A percentile compares a stretch with the other conserved stretches of the same genome.
These are phyloP conservation scores for Arthroderma sp. DNA, from an alignment of 2,329 filamentous ascomycete species.

Conservation along the genomic window DNA sequence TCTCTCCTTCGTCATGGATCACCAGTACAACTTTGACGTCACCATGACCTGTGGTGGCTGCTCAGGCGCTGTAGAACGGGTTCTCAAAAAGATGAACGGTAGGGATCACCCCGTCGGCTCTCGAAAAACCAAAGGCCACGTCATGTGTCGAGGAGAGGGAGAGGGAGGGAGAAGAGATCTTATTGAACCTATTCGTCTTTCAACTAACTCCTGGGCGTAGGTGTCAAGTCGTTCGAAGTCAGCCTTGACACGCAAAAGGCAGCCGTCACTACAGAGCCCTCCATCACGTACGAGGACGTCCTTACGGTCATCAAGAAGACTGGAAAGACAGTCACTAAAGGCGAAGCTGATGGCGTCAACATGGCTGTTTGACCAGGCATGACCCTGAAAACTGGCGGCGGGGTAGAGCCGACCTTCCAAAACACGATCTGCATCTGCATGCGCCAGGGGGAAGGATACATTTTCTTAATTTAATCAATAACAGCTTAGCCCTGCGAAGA, in stretches of 20 bases:
- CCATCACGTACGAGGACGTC: constrained; percentile 65
- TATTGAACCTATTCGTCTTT: too few relatives aligned
- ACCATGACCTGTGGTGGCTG: constrained; percentile 92
- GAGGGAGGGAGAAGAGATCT: too few relatives aligned
- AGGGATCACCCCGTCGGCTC: constrained; percentile 9
- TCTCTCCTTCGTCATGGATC: constrained; percentile 59
- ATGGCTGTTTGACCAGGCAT: neutral
- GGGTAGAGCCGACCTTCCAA: neutral
- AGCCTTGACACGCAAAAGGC: constrained; percentile 78
- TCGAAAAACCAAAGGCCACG: too few relatives aligned
- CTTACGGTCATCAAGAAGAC: constrained; percentile 88
- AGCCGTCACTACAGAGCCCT: constrained; percentile 57
- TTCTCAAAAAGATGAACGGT: constrained; percentile 88
- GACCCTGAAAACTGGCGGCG: neutral
- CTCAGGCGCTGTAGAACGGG: constrained; percentile 83
- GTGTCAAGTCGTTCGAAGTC: constrained; percentile 76
- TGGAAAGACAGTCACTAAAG: constrained; percentile 75
- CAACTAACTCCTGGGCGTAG: constrained; percentile 35
- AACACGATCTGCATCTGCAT: neutral
- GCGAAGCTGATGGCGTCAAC: constrained; percentile 32
- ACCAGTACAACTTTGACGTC: constrained; percentile 93
- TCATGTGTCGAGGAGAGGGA: too few relatives aligned
- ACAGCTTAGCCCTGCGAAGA: neutral
- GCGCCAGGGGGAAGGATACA: neutral
- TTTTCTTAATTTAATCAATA: neutral